Evolutionary conservation across 345 rosid genomes (phyloP).

Genomic region (Bruguiera parviflora): DNA sequence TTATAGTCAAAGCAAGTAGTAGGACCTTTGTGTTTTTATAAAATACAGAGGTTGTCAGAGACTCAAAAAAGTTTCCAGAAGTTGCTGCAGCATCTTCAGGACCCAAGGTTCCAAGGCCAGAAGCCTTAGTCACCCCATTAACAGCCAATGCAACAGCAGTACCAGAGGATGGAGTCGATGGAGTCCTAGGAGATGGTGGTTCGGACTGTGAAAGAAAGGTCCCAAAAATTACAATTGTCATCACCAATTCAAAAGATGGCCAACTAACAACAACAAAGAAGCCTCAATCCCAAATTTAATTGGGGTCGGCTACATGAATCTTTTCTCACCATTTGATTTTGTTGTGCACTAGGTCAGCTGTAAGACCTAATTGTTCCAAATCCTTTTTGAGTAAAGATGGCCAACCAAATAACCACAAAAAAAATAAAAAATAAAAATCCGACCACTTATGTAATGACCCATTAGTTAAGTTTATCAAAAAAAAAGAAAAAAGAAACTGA

Average conservation of each 20-base stretch:
- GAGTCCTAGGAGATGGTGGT: slow-evolving; percentile 86
- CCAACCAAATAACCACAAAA: slow-evolving; percentile 5
- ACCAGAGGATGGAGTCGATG: slow-evolving; percentile 30
- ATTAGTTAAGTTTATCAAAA: background rate
- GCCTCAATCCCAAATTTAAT: too few relatives aligned
- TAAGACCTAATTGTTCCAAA: too few relatives aligned
- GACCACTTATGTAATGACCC: background rate
- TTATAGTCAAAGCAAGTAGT: background rate
- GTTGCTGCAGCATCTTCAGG: slow-evolving; percentile 79
- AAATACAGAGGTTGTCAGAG: slow-evolving; percentile 69
- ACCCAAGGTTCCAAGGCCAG: slow-evolving; percentile 41
- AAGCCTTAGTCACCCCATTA: slow-evolving; percentile 49
- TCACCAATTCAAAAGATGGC: background rate
- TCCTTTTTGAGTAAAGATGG: background rate
- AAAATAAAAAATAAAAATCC: background rate
- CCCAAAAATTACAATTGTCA: background rate
- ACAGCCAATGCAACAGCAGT: slow-evolving; percentile 47
- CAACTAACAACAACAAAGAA: background rate
- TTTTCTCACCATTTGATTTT: too few relatives aligned
- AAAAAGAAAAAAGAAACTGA: background rate
- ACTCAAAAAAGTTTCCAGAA: slow-evolving; percentile 84
- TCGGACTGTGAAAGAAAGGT: slow-evolving; percentile 55
- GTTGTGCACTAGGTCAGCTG: too few relatives aligned
- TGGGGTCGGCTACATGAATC: too few relatives aligned
- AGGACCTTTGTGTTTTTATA: slow-evolving; percentile 80